Evolutionary conservation across 148 eudicot genomes (phyloP).

Genomic region (Beta vulgaris): DNA sequence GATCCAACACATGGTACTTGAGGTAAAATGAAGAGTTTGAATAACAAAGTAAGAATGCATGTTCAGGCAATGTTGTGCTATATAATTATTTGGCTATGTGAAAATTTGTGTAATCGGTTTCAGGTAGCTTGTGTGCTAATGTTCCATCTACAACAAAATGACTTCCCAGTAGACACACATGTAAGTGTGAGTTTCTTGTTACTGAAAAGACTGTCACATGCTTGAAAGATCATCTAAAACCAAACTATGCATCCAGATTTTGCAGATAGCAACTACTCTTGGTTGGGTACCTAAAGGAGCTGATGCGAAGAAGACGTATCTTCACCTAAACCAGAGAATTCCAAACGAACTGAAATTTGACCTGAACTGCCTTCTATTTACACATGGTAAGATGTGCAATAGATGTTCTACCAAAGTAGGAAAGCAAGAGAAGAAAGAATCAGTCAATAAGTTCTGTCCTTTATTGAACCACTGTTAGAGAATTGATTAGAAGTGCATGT

Average conservation of each 20-base stretch:
- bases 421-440: slow-evolving; percentile 39
- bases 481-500: slow-evolving; percentile 16
- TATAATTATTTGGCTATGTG: not conserved
- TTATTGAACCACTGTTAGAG: slow-evolving; percentile 43
- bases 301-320: slow-evolving; percentile 68
- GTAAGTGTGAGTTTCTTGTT: slow-evolving; percentile 35
- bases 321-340: slow-evolving; percentile 71
- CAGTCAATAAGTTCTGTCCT: slow-evolving; percentile 45
- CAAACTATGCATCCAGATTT: slow-evolving; percentile 43
- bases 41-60: not conserved
- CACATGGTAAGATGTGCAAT: slow-evolving; percentile 79
- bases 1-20: too few relatives aligned
- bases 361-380: slow-evolving; percentile 76
- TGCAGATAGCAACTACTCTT: slow-evolving; percentile 72
- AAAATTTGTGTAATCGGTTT: slow-evolving; percentile 25
- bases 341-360: slow-evolving; percentile 75
- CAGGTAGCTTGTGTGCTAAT: slow-evolving; percentile 91
- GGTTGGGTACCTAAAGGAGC: slow-evolving; percentile 78
- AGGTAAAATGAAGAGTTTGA: too few relatives aligned
- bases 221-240: slow-evolving; percentile 1
- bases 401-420: slow-evolving; percentile 47
- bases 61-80: not conserved
- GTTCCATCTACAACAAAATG: slow-evolving; percentile 77
- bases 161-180: slow-evolving; percentile 92
- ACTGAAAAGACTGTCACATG: slow-evolving; percentile 4